A percentile compares a stretch with the other conserved stretches of the same genome.
Evolutionary conservation across 1,284 basidiomycete genomes (phyloP).

Genomic region (Polyporus tsugae): DNA sequence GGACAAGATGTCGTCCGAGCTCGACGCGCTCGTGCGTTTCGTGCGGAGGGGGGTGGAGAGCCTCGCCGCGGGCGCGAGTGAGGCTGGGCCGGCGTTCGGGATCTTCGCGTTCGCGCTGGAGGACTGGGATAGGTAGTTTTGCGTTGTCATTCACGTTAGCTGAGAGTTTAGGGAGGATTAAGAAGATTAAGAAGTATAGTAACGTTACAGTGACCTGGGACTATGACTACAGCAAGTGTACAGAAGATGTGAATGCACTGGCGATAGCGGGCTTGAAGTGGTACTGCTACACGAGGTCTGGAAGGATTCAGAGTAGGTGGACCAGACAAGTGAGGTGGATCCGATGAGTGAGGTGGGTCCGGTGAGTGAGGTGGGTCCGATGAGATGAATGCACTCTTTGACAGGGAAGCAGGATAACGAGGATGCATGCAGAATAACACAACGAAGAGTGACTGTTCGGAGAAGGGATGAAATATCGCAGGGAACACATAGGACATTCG

Average conservation of each 20-base stretch:
- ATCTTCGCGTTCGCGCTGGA: constrained; percentile 81
- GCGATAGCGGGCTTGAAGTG: neutral
- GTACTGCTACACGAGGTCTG: neutral
- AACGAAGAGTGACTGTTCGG: neutral
- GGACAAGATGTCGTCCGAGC: constrained; percentile 69
- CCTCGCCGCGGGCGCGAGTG: constrained; percentile 60
- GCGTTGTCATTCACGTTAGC: neutral
- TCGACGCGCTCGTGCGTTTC: constrained; percentile 76
- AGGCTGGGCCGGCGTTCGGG: constrained; percentile 70
- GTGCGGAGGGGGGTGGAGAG: constrained; percentile 72
- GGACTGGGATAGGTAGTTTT: constrained; percentile 71
- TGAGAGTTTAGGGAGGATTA: neutral
- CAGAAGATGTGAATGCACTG: neutral
- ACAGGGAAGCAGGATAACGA: neutral
- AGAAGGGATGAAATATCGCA: neutral
- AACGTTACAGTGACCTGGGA: neutral
- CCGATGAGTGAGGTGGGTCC: neutral
- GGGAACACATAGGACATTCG: neutral
- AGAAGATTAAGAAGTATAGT: neutral
- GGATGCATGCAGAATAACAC: neutral
- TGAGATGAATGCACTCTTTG: neutral
- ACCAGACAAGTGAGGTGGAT: neutral
- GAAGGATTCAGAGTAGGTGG: neutral
- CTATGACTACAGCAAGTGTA: constrained; percentile 5
- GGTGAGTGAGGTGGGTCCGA: neutral